phyloP scores from a whole-genome alignment of 2,329 filamentous ascomycete species.

The Scedosporium dehoogii region DNA sequence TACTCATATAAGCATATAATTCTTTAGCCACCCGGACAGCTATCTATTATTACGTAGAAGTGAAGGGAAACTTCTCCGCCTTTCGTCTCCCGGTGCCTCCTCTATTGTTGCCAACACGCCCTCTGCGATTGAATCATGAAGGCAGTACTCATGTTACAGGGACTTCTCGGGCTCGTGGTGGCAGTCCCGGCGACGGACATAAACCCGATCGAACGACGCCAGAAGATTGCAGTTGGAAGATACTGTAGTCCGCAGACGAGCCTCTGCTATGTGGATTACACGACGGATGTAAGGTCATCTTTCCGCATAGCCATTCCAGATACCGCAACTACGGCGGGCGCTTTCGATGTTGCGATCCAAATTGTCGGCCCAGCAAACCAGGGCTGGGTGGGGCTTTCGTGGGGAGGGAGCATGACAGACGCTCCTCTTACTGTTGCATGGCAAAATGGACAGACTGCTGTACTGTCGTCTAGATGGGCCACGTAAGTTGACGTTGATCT shows the following conservation, averaged over 20 bases:
- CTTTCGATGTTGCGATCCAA: slow-evolving; percentile 13
- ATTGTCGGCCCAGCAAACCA: slow-evolving; percentile 9
- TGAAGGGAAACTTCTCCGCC: no score
- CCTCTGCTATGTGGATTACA: neutral
- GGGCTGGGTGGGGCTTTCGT: slow-evolving; percentile 13
- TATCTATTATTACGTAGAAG: no score
- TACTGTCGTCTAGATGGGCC: neutral
- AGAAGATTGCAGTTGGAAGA: neutral
- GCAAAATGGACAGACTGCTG: slow-evolving; percentile 6
- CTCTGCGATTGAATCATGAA: neutral
- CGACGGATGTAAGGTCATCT: neutral
- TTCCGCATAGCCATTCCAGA: slow-evolving; percentile 11
- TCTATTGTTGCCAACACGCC: neutral
- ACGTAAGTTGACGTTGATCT: slow-evolving; percentile 3
- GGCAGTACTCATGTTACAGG: neutral
- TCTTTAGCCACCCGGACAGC: no score
- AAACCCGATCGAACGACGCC: neutral
- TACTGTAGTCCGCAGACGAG: neutral
- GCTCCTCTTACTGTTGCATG: slow-evolving; percentile 12
- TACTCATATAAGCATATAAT: no score
- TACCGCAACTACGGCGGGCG: neutral
- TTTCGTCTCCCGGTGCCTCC: neutral
- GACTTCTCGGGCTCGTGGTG: neutral
- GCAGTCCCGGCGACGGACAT: neutral
- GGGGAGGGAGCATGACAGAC: slow-evolving; percentile 13